Conservation (phyloP, 1,139 yeast species). For the Protomyces lactucae-debilis region DNA sequence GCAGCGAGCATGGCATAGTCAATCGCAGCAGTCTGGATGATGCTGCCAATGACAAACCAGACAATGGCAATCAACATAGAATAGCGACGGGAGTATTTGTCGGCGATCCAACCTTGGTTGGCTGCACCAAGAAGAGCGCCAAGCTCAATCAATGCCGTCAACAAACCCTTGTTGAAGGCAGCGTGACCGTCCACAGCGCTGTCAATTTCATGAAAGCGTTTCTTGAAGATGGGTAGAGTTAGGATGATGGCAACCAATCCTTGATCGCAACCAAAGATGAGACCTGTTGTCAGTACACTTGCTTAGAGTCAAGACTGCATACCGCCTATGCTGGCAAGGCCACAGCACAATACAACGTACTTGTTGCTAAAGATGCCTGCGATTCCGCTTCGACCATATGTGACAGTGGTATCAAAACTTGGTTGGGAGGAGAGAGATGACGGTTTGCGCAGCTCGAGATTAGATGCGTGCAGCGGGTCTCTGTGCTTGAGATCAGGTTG, state of each 20-base stretch:
- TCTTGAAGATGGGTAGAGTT: constrained; percentile 47
- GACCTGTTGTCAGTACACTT: constrained; percentile 30
- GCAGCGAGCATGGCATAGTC: constrained; percentile 33
- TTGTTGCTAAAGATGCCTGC: constrained; percentile 33
- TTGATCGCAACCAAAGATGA: constrained; percentile 42
- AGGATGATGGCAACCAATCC: constrained; percentile 56
- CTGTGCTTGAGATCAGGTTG: no score
- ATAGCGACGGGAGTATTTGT: constrained; percentile 39
- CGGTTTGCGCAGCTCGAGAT: not conserved
- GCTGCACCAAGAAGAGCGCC: constrained; percentile 37
- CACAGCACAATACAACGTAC: constrained; percentile 35
- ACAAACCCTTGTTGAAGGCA: constrained; percentile 34
- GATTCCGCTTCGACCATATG: constrained; percentile 28
- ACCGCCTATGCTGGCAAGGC: constrained; percentile 38
- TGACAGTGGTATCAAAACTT: constrained; percentile 1
- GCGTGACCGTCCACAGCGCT: constrained; percentile 27
- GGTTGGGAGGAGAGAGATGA: not conserved
- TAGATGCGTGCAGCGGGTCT: not conserved
- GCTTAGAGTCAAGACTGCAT: not conserved
- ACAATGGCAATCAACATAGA: constrained; percentile 51
- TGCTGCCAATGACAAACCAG: constrained; percentile 57
- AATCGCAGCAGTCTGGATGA: constrained; percentile 54
- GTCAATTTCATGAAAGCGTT: constrained; percentile 28
- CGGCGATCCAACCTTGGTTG: constrained; percentile 35
- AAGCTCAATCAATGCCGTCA: constrained; percentile 36